phyloP scores from a whole-genome alignment of 345 rosid genomes.

The Populus simonii region DNA sequence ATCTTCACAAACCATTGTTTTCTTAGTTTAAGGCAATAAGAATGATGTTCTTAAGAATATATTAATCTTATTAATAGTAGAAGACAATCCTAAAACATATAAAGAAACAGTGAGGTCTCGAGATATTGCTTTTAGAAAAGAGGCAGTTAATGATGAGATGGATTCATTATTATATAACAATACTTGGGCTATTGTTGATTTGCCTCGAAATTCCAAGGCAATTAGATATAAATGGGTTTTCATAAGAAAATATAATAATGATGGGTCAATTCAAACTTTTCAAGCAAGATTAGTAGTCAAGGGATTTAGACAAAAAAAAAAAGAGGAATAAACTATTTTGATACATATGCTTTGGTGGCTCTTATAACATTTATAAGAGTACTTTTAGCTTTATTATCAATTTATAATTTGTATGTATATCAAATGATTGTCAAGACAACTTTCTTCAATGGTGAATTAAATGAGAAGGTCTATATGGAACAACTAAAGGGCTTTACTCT shows the following conservation, averaged over 20 bases:
- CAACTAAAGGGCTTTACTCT: no score
- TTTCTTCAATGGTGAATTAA: no score
- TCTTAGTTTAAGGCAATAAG: background rate
- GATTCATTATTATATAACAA: no score
- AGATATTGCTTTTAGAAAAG: background rate
- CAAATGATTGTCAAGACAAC: no score
- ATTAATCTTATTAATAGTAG: background rate
- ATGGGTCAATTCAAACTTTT: background rate
- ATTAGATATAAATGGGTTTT: background rate
- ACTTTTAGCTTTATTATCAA: no score
- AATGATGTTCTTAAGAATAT: background rate
- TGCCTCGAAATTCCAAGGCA: background rate
- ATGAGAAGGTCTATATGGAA: no score
- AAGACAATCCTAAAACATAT: background rate
- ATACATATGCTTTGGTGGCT: no score
- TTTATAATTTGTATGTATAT: no score
- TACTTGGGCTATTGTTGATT: background rate
- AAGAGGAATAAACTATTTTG: no score
- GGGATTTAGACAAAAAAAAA: no score
- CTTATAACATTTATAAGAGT: no score
- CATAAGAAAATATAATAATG: background rate
- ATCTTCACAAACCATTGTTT: background rate
- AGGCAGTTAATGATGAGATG: background rate
- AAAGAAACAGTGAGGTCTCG: background rate
- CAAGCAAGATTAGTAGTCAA: background rate